phyloP scores from a whole-genome alignment of 2,329 filamentous ascomycete genomes.

The Pseudocercospora vitis region DNA sequence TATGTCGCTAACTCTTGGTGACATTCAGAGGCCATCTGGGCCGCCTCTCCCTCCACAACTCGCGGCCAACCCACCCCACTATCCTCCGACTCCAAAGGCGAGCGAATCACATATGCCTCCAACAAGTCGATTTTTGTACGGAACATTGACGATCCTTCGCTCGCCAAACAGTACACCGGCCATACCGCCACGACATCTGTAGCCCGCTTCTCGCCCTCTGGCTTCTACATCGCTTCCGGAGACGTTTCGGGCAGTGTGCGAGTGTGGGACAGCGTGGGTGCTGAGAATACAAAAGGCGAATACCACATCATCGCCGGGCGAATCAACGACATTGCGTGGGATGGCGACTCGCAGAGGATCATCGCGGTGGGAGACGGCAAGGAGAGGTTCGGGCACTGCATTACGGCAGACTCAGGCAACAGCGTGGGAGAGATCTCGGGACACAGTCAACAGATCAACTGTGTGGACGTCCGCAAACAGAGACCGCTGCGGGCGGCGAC shows the following conservation, averaged over 20 bases:
- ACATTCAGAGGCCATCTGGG: constrained; percentile 68
- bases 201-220: constrained; percentile 88
- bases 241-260: constrained; percentile 81
- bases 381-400: constrained; percentile 89
- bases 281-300: constrained; percentile 88
- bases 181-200: constrained; percentile 89
- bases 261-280: constrained; percentile 86
- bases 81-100: constrained; percentile 82
- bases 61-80: constrained; percentile 87
- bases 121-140: constrained; percentile 96
- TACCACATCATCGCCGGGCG: constrained; percentile 92
- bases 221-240: constrained; percentile 91
- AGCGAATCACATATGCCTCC: constrained; percentile 89
- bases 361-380: constrained; percentile 95
- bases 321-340: constrained; percentile 96
- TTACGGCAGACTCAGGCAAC: constrained; percentile 94
- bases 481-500: constrained; percentile 89
- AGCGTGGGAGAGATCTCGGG: constrained; percentile 91
- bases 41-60: constrained; percentile 77
- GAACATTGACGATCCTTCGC: constrained; percentile 83
- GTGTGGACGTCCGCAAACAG: constrained; percentile 84
- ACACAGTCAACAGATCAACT: constrained; percentile 87
- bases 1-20: neutral
- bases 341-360: constrained; percentile 92
- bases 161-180: constrained; percentile 85